A percentile compares a stretch with the other conserved stretches of the same genome.
Evolutionary conservation across 1,139 yeast species (phyloP).

Genomic region (Yamadazyma jaroonii): DNA sequence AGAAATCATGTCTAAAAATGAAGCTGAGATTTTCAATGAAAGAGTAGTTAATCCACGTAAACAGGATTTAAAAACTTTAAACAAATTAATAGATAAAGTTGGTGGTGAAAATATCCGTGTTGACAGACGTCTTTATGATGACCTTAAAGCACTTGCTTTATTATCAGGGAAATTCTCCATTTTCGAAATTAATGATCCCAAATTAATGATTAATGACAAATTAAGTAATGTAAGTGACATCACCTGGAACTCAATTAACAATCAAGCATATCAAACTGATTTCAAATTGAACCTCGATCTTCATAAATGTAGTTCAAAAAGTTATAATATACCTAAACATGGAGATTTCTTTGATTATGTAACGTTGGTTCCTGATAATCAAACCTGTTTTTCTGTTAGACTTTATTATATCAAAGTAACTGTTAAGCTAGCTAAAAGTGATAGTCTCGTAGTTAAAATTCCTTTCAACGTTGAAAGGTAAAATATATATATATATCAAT

Average conservation of each 20-base stretch:
- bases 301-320: slow-evolving; percentile 25
- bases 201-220: background rate
- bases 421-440: slow-evolving; percentile 31
- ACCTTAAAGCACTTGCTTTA: slow-evolving; percentile 35
- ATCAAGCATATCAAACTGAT: slow-evolving; percentile 13
- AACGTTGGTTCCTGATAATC: slow-evolving; percentile 57
- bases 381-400: slow-evolving; percentile 53
- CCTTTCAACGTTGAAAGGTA: slow-evolving; percentile 26
- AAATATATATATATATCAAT: background rate
- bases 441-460: slow-evolving; percentile 31
- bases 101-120: slow-evolving; percentile 37
- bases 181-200: slow-evolving; percentile 7
- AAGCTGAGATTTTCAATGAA: slow-evolving; percentile 29
- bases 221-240: slow-evolving; percentile 13
- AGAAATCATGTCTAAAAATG: slow-evolving; percentile 20
- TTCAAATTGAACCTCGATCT: slow-evolving; percentile 27
- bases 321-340: slow-evolving; percentile 17
- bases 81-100: slow-evolving; percentile 27
- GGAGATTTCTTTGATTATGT: slow-evolving; percentile 25
- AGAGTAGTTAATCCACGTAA: slow-evolving; percentile 32
- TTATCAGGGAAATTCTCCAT: slow-evolving; percentile 18
- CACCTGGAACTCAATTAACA: slow-evolving; percentile 22
- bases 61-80: slow-evolving; percentile 26
- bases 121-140: slow-evolving; percentile 36
- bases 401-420: slow-evolving; percentile 41